These are phyloP conservation scores for Solanum habrochaites DNA, from an alignment of 257 asterid species.

Conservation along the genomic window DNA sequence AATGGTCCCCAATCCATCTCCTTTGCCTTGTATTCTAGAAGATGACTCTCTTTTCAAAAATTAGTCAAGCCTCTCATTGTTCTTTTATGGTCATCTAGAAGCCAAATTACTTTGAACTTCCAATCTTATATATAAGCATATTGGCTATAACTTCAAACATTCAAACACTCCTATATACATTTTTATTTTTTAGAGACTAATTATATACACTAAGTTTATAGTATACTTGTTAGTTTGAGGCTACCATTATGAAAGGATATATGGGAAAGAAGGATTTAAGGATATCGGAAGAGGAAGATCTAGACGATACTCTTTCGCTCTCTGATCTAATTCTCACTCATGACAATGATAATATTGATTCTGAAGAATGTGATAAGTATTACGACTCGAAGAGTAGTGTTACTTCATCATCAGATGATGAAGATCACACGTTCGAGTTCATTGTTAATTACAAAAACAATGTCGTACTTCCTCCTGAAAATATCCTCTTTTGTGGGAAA, in stretches of 20 bases:
- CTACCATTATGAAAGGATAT: not conserved
- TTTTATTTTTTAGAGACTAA: not conserved
- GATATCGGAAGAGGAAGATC: not conserved
- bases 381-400: not conserved
- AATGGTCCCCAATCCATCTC: too few species aligned
- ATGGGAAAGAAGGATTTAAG: not conserved
- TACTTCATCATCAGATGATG: not conserved
- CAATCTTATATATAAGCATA: not conserved
- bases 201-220: not conserved
- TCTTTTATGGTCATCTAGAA: not conserved
- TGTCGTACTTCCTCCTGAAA: conserved; percentile 3
- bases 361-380: not conserved
- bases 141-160: not conserved
- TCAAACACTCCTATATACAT: not conserved
- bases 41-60: not conserved
- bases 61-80: not conserved
- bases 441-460: not conserved
- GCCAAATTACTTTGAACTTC: not conserved
- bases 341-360: not conserved
- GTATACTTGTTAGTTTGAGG: not conserved
- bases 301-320: not conserved
- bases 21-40: not conserved
- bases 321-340: not conserved
- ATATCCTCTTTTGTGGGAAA: conserved; percentile 59
- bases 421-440: conserved; percentile 1